These are phyloP conservation scores for Phaeosphaeria sp. DNA, from an alignment of 2,329 filamentous ascomycete genomes.

Conservation along the genomic window DNA sequence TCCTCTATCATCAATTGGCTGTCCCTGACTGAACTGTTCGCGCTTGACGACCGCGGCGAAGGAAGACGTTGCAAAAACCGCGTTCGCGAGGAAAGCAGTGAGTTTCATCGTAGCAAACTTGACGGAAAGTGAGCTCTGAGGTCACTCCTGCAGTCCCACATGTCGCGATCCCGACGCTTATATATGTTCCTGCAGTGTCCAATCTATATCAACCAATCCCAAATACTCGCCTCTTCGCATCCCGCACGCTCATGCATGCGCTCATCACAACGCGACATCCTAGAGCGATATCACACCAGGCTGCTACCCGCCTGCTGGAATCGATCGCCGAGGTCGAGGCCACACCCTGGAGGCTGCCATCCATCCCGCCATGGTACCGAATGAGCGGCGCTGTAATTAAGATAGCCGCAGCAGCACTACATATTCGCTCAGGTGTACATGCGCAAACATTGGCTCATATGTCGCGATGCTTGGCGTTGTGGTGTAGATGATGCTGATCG, in stretches of 20 bases:
- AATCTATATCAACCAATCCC: not conserved
- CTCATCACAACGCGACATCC: not conserved
- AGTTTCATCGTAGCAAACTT: constrained; percentile 29
- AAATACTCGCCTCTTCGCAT: not conserved
- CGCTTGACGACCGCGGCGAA: constrained; percentile 31
- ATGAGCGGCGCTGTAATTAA: not conserved
- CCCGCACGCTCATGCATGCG: not conserved
- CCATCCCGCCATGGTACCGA: not conserved
- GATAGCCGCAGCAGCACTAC: not conserved
- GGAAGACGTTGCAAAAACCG: constrained; percentile 23
- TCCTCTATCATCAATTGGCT: constrained; percentile 64
- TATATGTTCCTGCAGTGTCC: constrained; percentile 2
- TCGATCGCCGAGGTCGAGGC: not conserved
- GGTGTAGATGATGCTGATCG: constrained; percentile 30
- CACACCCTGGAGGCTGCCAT: not conserved
- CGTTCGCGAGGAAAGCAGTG: constrained; percentile 20
- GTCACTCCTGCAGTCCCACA: not conserved
- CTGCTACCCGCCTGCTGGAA: not conserved
- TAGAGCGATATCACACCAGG: not conserved
- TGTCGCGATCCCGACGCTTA: not conserved
- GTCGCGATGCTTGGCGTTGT: constrained; percentile 34
- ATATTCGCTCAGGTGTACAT: not conserved
- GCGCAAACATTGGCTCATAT: constrained; percentile 34
- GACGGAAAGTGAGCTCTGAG: constrained; percentile 7
- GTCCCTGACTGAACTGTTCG: constrained; percentile 57